Evolutionary conservation across 345 rosid genomes (phyloP).

Genomic region (Passiflora organensis): DNA sequence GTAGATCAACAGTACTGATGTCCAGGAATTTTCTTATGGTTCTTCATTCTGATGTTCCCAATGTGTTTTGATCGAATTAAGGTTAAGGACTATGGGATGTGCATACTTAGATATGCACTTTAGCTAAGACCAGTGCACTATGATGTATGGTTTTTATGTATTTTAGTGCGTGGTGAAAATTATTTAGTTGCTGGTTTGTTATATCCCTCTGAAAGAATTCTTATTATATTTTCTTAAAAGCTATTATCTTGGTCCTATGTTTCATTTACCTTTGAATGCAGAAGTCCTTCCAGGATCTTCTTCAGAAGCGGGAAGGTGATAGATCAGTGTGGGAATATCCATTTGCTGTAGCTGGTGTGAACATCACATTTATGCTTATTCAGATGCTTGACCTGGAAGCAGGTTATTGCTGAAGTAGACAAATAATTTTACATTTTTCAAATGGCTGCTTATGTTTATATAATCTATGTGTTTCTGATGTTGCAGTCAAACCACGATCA

Average conservation of each 20-base stretch:
- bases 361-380: constrained; percentile 94
- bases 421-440: not conserved
- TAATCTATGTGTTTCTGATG: constrained; percentile 11
- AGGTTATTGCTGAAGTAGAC: constrained; percentile 33
- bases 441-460: not conserved
- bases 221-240: too few species aligned
- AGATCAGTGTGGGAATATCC: constrained; percentile 99
- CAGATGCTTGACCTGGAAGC: constrained; percentile 99
- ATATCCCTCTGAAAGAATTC: too few species aligned
- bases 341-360: constrained; percentile 98
- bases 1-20: too few species aligned
- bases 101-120: too few species aligned
- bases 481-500: constrained; percentile 82
- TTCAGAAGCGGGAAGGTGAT: constrained; percentile 86
- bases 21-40: too few species aligned
- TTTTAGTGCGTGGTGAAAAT: too few species aligned
- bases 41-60: too few species aligned
- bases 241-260: not conserved
- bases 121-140: too few species aligned
- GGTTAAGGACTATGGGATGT: too few species aligned
- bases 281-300: constrained; percentile 88
- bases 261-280: constrained; percentile 27
- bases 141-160: too few species aligned
- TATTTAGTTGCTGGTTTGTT: too few species aligned
- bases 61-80: too few species aligned